Percentiles rank a stretch among this genome's conserved stretches.
These are phyloP conservation scores for Coemansia sp. DNA, from an alignment of 192 early-diverging fungal species.

Conservation along the genomic window DNA sequence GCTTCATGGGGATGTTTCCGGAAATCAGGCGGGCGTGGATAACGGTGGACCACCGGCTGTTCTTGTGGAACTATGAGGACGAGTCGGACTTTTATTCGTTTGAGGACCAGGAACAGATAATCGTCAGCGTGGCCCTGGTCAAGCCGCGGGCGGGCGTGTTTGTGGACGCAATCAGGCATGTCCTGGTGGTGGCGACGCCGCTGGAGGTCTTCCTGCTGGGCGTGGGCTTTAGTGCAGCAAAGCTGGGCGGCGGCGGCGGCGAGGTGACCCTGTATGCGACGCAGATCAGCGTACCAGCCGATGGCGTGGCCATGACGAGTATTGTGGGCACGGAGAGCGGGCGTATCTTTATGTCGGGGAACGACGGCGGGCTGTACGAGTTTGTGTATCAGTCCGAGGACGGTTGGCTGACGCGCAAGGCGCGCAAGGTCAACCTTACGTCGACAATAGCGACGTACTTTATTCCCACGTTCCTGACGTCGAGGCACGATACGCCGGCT, in stretches of 20 bases:
- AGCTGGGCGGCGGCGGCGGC: constrained; percentile 23
- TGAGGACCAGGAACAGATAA: constrained; percentile 85
- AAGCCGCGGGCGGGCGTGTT: constrained; percentile 74
- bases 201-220: constrained; percentile 79
- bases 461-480: constrained; percentile 59
- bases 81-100: constrained; percentile 65
- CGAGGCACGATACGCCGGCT: constrained; percentile 47
- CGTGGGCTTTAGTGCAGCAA: constrained; percentile 46
- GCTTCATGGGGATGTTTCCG: constrained; percentile 87
- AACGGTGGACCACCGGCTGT: constrained; percentile 81
- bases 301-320: constrained; percentile 71
- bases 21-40: constrained; percentile 90
- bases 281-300: constrained; percentile 71
- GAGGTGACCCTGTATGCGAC: constrained; percentile 72
- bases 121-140: constrained; percentile 77
- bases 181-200: constrained; percentile 83
- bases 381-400: constrained; percentile 81
- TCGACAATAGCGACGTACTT: constrained; percentile 59
- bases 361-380: constrained; percentile 84
- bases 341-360: constrained; percentile 85
- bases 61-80: constrained; percentile 87
- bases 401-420: constrained; percentile 77
- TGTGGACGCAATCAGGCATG: constrained; percentile 70
- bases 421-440: constrained; percentile 71
- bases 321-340: constrained; percentile 76